Base-by-base conservation (phyloP, 1,139 yeast genomes). In the Candida freyschussii region DNA sequence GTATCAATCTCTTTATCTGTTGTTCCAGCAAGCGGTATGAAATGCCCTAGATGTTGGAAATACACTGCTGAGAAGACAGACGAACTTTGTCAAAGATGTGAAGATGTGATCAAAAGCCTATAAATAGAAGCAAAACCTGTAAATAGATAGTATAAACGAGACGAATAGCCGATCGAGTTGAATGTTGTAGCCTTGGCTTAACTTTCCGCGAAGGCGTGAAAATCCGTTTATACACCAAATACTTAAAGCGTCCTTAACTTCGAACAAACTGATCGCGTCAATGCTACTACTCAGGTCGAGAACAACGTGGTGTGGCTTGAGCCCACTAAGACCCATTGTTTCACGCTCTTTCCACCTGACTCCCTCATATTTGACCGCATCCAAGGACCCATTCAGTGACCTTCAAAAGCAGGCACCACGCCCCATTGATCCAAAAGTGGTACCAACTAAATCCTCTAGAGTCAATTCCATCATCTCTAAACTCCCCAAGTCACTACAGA, bases 11-110 rank as follows among this genome's bases (percentile, higher is more conserved):
- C 45, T 1, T 57, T 74, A 6, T 48, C 62, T 10, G 67, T 76
- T 6, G 55, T 60, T 8, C 67, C 66, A 5, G 71, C 86, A 0
- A 43, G 58, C 0, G 53, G 60, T 5, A 59, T 61, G 33, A 86
- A 86, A 50, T 91, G 98, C 55, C 95, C 95, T 2, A 70, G 98
- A 52, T 91, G 98, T 57, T 91, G 98, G 98, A 85, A 85, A 51
- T 78, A 62, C 51, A 72, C 73, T 12, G 66, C 94, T 0, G 56
- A 55, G 0, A 50, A 44, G 1, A 76, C 69, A 27, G 76, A 74
- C 12, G 53, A 54, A 3, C 63, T 89, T 20, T 91, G 98, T 55
- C 38, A 39, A 0, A 72, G 93, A 46, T 89, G 97, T 60, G 74
- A 70, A 8, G 57, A 57, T 2, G 78, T 63, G 8, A 36, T 39